These are phyloP conservation scores for Melaleuca alternifolia DNA, from an alignment of 345 rosid species.

Conservation along the genomic window DNA sequence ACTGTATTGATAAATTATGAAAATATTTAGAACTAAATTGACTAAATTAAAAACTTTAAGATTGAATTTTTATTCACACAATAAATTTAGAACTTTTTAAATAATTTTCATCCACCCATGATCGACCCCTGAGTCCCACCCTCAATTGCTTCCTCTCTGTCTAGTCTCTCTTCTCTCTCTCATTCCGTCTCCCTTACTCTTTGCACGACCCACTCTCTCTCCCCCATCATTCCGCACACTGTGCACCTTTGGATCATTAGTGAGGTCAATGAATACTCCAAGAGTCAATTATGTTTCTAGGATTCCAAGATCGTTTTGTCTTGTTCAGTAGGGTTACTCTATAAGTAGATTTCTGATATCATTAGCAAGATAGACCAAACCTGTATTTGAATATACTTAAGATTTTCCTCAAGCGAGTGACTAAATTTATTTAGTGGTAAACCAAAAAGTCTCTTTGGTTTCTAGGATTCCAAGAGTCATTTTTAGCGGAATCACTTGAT, in stretches of 20 bases:
- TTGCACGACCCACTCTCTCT: no score
- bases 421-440: not conserved
- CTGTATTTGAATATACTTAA: not conserved
- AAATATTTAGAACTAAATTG: not conserved
- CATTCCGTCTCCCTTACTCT: no score
- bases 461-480: not conserved
- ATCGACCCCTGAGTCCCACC: no score
- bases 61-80: fast-evolving
- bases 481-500: not conserved
- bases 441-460: not conserved
- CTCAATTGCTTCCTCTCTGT: no score
- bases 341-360: not conserved
- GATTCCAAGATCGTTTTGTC: not conserved
- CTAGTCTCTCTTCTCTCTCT: no score
- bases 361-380: not conserved
- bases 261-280: not conserved
- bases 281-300: not conserved
- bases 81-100: not conserved
- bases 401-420: no score
- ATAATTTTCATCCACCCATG: not conserved
- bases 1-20: not conserved
- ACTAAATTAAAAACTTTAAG: not conserved
- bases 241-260: no score
- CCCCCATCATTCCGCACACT: no score
- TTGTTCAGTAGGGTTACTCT: not conserved